Evolutionary conservation across 2,329 filamentous ascomycete species (phyloP), one percentile per base, ranked within the genome.

Genomic region (Cylindrodendrum hubeiense): DNA sequence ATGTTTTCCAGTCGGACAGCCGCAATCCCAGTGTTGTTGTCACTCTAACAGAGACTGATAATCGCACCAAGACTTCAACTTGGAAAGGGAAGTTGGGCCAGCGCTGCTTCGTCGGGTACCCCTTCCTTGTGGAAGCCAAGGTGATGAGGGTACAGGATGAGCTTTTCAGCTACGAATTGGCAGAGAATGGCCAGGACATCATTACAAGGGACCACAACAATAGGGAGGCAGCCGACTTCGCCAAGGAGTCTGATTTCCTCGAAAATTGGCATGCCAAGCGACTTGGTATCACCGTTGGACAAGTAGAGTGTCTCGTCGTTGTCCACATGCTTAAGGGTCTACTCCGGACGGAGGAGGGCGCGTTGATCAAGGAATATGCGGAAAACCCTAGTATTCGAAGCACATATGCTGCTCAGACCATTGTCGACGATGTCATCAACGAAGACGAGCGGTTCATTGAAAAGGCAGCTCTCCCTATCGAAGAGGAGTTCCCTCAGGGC

Each of bases 1-100:
- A 91, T 68, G 94, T 99, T 34, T 99, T 99, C 83, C 94, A 97
- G 77, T 90, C 95, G 72, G 96, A 98, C 72, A 98, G 95, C 77
- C 91, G 94, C 53, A 98, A 98, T 76, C 95, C 98, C 79, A 99
- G 95, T 79, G 95, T 98, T 90, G 89, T 98, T 24, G 87, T 98
- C 61, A 97, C 93, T 2, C 84, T 99, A 53, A 86, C 90, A 33
- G 91, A 93, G 39, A 89, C 93, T 0, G 93, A 95, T 68, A 81
- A 83, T 63, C 90, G 91, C 37, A 90, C 91, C 51, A 92, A 88
- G 68, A 85, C 90, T 22, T 90, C 93, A 70, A 82, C 88, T 59
- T 95, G 95, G 60, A 93, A 94, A 77, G 81, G 84, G 53, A 95
- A 94, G 76, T 86, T 99, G 47, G 95, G 95, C 47, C 88, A 95